A percentile compares a stretch with the other conserved stretches of the same genome.
These are phyloP conservation scores for Diaporthe nobilis DNA, from an alignment of 2,329 filamentous ascomycete genomes.

Conservation along the genomic window DNA sequence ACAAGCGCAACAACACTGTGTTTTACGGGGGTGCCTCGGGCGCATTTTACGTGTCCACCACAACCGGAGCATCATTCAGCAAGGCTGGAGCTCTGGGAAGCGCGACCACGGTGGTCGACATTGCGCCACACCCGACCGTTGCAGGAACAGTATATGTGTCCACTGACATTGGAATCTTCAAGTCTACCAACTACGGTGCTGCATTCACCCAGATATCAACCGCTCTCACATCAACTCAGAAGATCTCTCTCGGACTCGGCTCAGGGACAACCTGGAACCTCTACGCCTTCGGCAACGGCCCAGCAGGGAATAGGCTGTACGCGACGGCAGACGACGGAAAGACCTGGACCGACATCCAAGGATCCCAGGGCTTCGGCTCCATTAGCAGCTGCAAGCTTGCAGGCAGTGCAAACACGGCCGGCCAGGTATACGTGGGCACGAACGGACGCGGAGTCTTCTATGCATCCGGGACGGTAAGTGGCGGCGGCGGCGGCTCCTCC, in stretches of 20 bases:
- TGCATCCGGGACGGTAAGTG: slow-evolving; percentile 47
- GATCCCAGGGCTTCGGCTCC: slow-evolving; percentile 60
- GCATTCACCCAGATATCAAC: slow-evolving; percentile 59
- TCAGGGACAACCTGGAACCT: slow-evolving; percentile 58
- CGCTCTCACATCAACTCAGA: slow-evolving; percentile 55
- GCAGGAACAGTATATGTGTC: slow-evolving; percentile 74
- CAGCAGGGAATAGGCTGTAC: slow-evolving; percentile 60
- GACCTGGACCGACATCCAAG: slow-evolving; percentile 63
- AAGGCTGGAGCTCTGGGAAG: slow-evolving; percentile 54
- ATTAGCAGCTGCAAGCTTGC: slow-evolving; percentile 57
- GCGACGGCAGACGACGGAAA: slow-evolving; percentile 59
- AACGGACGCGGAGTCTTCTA: slow-evolving; percentile 64
- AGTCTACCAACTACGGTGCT: slow-evolving; percentile 64
- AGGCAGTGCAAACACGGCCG: slow-evolving; percentile 61
- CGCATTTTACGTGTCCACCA: slow-evolving; percentile 65
- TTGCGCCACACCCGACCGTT: slow-evolving; percentile 68
- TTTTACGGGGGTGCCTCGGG: slow-evolving; percentile 66
- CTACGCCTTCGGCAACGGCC: slow-evolving; percentile 62
- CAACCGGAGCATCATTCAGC: slow-evolving; percentile 62
- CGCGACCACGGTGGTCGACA: slow-evolving; percentile 64
- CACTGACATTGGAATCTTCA: slow-evolving; percentile 67
- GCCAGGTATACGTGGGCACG: slow-evolving; percentile 64
- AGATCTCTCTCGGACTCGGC: slow-evolving; percentile 60
- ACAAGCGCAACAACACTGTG: slow-evolving; percentile 65
- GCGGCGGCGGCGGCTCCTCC: slow-evolving; percentile 37